These are phyloP conservation scores for Lizonia empirigonia DNA, from an alignment of 2,329 filamentous ascomycete species.

Conservation along the genomic window DNA sequence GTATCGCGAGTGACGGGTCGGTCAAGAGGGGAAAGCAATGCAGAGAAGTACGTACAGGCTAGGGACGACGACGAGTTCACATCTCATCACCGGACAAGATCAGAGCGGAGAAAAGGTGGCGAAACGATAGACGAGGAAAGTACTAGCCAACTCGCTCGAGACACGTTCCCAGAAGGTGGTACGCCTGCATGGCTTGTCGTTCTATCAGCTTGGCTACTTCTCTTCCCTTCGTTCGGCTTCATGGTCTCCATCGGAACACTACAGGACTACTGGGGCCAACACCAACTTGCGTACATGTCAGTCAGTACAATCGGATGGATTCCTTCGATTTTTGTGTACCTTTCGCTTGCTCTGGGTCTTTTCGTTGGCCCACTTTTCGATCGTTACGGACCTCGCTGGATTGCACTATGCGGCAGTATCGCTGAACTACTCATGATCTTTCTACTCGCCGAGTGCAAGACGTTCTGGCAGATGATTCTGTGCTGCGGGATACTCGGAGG, in stretches of 20 bases:
- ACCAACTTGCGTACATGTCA: conserved; percentile 71
- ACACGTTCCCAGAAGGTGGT: conserved; percentile 49
- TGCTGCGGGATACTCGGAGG: conserved; percentile 50
- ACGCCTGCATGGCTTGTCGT: conserved; percentile 50
- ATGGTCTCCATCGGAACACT: conserved; percentile 68
- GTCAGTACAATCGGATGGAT: conserved; percentile 80
- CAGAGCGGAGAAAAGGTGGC: conserved; percentile 1
- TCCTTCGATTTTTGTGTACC: conserved; percentile 82
- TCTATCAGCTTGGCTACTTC: conserved; percentile 42
- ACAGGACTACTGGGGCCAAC: conserved; percentile 74
- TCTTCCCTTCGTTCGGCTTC: conserved; percentile 46
- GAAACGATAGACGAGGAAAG: conserved; percentile 17
- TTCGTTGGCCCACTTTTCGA: conserved; percentile 79
- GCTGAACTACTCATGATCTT: conserved; percentile 40
- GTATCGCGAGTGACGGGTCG: conserved; percentile 30
- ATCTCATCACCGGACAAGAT: conserved; percentile 1
- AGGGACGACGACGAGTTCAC: conserved; percentile 15
- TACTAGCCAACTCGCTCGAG: conserved; percentile 32
- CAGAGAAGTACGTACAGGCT: conserved; percentile 12
- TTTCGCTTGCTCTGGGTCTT: conserved; percentile 81
- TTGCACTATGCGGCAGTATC: conserved; percentile 37
- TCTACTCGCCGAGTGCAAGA: conserved; percentile 40
- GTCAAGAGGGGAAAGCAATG: conserved; percentile 19
- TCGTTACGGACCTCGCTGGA: conserved; percentile 45
- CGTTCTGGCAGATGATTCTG: conserved; percentile 53